phyloP scores from a whole-genome alignment of 2,329 filamentous ascomycete species.

The Diplodia seriata region DNA sequence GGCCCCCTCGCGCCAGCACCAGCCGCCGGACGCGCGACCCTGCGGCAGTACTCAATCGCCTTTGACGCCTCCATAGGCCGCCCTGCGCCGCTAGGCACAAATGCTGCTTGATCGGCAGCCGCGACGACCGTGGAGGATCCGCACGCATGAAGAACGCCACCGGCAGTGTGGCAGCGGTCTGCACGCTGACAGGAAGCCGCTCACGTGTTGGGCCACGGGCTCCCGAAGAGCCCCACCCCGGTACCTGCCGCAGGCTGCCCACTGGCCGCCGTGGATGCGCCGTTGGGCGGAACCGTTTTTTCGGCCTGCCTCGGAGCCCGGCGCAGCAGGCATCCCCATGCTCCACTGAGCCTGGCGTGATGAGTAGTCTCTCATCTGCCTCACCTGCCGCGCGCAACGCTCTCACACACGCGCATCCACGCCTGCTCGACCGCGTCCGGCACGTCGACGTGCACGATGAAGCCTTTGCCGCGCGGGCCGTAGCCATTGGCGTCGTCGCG shows the following conservation, averaged over 20 bases:
- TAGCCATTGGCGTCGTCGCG: slow-evolving; percentile 54
- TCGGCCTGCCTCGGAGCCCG: slow-evolving; percentile 23
- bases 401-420: slow-evolving; percentile 37
- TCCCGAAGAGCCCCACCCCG: slow-evolving; percentile 28
- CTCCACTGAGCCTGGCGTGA: not conserved
- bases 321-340: slow-evolving; percentile 20
- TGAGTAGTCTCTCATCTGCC: slow-evolving; percentile 7
- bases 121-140: slow-evolving; percentile 9
- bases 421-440: slow-evolving; percentile 47
- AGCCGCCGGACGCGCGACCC: slow-evolving; percentile 20
- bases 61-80: slow-evolving; percentile 3
- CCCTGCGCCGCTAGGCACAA: slow-evolving; percentile 23
- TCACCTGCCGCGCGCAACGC: slow-evolving; percentile 4
- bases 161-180: not conserved
- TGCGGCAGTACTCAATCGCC: not conserved
- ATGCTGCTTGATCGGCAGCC: slow-evolving; percentile 1
- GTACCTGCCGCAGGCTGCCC: slow-evolving; percentile 19
- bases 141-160: not conserved
- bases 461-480: slow-evolving; percentile 53
- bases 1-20: slow-evolving; percentile 25
- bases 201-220: slow-evolving; percentile 17
- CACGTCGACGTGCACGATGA: slow-evolving; percentile 55
- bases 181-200: not conserved
- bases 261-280: slow-evolving; percentile 19
- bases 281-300: slow-evolving; percentile 18